Evolutionary conservation across 2,329 filamentous ascomycete genomes (phyloP).

Genomic region (Clonostachys rhizophaga): DNA sequence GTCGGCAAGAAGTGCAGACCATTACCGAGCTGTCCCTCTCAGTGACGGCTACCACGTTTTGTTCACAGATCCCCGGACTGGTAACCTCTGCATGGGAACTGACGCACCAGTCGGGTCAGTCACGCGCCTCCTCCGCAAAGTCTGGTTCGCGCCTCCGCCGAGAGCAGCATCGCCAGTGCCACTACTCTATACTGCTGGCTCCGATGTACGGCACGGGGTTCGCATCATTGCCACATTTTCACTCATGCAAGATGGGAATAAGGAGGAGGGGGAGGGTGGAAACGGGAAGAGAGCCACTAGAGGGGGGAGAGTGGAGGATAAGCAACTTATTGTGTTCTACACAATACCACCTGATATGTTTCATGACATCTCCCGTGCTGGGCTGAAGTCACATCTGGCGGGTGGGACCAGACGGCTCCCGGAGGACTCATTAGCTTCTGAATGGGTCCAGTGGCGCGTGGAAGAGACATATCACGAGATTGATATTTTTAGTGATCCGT

Average conservation of each 20-base stretch:
- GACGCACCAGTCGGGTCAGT: slow-evolving; percentile 49
- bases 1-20: slow-evolving; percentile 44
- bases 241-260: slow-evolving; percentile 11
- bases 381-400: background rate
- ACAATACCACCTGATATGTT: slow-evolving; percentile 55
- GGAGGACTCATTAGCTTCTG: background rate
- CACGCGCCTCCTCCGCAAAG: slow-evolving; percentile 50
- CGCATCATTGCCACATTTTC: slow-evolving; percentile 54
- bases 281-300: slow-evolving; percentile 5
- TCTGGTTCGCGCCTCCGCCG: slow-evolving; percentile 39
- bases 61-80: slow-evolving; percentile 56
- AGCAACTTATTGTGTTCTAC: slow-evolving; percentile 50
- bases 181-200: slow-evolving; percentile 48
- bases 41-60: slow-evolving; percentile 62
- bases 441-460: slow-evolving; percentile 9
- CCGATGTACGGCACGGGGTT: slow-evolving; percentile 52
- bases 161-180: slow-evolving; percentile 28
- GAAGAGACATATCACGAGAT: slow-evolving; percentile 11
- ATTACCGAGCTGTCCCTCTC: slow-evolving; percentile 59
- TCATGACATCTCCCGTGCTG: slow-evolving; percentile 19
- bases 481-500: slow-evolving; percentile 9
- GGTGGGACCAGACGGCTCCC: no score
- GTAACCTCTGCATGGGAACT: slow-evolving; percentile 53
- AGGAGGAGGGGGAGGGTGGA: background rate
- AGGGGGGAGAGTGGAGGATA: slow-evolving; percentile 1